Conservation (phyloP, 1,139 yeast species). For the Zygoascus hellenicus region DNA sequence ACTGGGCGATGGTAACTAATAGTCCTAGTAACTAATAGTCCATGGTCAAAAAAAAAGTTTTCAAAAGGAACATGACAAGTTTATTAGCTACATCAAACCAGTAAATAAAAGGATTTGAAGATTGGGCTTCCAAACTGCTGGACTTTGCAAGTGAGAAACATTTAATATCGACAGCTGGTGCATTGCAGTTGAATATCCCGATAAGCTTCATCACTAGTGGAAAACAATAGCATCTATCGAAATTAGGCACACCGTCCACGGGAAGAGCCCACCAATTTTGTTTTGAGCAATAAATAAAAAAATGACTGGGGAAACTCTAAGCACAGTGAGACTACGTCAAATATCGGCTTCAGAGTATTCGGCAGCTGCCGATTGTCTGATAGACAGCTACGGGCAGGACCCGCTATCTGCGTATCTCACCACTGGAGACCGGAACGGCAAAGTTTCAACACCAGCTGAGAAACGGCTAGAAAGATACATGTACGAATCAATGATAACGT, state of each 20-base stretch:
- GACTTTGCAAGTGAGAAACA: no score
- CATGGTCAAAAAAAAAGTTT: not conserved
- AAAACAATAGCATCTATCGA: no score
- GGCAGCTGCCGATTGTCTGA: constrained; percentile 5
- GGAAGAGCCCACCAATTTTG: no score
- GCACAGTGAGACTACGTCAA: not conserved
- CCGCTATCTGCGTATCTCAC: constrained; percentile 5
- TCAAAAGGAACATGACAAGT: not conserved
- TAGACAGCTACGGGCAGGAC: constrained; percentile 1
- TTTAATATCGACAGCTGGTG: no score
- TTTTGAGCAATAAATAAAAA: no score
- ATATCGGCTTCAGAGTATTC: not conserved
- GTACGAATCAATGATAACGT: constrained; percentile 2
- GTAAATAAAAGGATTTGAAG: no score
- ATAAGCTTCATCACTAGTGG: no score
- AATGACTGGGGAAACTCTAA: no score
- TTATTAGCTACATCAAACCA: not conserved
- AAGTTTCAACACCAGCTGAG: not conserved
- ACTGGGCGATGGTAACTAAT: not conserved
- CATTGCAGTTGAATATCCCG: no score
- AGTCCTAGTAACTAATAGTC: constrained; percentile 7
- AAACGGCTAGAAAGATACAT: not conserved
- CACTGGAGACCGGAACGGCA: constrained; percentile 4
- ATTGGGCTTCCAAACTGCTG: no score
- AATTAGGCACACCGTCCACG: no score